phyloP scores from a whole-genome alignment of 495 filamentous ascomycete genomes.

The Parmelia sp. region DNA sequence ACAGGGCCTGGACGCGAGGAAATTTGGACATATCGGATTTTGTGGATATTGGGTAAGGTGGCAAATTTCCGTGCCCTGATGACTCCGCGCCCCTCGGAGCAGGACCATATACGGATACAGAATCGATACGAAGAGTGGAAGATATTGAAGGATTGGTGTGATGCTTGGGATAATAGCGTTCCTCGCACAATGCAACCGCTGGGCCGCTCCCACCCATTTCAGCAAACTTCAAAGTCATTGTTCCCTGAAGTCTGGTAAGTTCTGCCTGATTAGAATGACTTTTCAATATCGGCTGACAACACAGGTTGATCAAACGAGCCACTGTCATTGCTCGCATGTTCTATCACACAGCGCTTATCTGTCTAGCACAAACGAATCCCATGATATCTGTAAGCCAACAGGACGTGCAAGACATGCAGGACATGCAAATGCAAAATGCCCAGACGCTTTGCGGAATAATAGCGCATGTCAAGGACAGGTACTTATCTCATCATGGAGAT shows the following conservation, averaged over 20 bases:
- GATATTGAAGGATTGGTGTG: constrained; percentile 63
- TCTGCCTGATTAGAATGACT: neutral
- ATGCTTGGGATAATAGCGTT: constrained; percentile 69
- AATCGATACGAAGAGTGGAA: constrained; percentile 71
- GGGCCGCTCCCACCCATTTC: constrained; percentile 63
- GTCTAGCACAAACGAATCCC: constrained; percentile 78
- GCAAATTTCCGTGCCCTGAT: constrained; percentile 70
- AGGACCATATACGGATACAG: constrained; percentile 56
- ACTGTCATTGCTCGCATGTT: constrained; percentile 80
- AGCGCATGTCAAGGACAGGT: constrained; percentile 73
- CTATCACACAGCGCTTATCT: constrained; percentile 76
- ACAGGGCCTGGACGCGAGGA: constrained; percentile 60
- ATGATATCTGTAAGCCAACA: constrained; percentile 45
- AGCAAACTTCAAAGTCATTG: constrained; percentile 58
- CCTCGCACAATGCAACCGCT: constrained; percentile 86
- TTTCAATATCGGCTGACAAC: neutral
- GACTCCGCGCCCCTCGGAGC: constrained; percentile 51
- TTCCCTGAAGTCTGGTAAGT: constrained; percentile 86
- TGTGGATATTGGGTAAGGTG: constrained; percentile 87
- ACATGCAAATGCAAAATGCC: constrained; percentile 63
- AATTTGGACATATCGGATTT: constrained; percentile 82
- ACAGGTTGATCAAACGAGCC: constrained; percentile 73
- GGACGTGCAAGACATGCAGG: constrained; percentile 53
- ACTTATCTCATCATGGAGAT: constrained; percentile 19
- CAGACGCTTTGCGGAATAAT: constrained; percentile 82